These are phyloP conservation scores for Ensete glaucum DNA, from an alignment of 176 grass and related monocot species.

Conservation along the genomic window DNA sequence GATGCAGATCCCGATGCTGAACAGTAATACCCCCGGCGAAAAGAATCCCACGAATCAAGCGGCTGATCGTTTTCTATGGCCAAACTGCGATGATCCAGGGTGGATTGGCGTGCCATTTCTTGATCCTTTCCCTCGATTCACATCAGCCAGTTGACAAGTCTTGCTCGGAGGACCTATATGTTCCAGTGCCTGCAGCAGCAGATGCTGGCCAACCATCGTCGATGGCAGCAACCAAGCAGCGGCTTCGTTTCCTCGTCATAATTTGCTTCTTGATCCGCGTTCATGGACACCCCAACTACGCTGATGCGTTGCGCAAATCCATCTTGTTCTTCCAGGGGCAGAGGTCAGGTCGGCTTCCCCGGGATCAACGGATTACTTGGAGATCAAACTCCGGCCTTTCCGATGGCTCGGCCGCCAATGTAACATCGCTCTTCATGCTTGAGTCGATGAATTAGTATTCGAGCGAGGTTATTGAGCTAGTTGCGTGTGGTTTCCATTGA, in stretches of 20 bases:
- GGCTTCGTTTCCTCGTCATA: neutral
- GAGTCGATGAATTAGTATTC: neutral
- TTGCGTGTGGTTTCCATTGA: neutral
- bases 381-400: slow-evolving; percentile 68
- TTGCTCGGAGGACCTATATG: neutral
- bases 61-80: too few species aligned
- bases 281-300: slow-evolving; percentile 36
- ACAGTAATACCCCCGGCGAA: neutral
- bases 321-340: slow-evolving; percentile 87
- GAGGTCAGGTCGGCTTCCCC: slow-evolving; percentile 62
- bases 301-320: slow-evolving; percentile 63
- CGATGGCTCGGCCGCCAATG: slow-evolving; percentile 51
- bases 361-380: slow-evolving; percentile 61
- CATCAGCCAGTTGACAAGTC: neutral
- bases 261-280: slow-evolving; percentile 3
- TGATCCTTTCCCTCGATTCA: too few species aligned
- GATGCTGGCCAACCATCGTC: neutral
- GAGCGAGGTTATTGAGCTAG: neutral
- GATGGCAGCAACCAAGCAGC: slow-evolving; percentile 25
- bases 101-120: too few species aligned
- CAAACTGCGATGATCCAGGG: too few species aligned
- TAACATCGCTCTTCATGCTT: neutral
- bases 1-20: neutral
- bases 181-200: neutral
- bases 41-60: too few species aligned